A percentile compares a stretch with the other conserved stretches of the same genome.
Conservation (phyloP, 257 asterid species). For the Nicotiana tomentosiformis region DNA sequence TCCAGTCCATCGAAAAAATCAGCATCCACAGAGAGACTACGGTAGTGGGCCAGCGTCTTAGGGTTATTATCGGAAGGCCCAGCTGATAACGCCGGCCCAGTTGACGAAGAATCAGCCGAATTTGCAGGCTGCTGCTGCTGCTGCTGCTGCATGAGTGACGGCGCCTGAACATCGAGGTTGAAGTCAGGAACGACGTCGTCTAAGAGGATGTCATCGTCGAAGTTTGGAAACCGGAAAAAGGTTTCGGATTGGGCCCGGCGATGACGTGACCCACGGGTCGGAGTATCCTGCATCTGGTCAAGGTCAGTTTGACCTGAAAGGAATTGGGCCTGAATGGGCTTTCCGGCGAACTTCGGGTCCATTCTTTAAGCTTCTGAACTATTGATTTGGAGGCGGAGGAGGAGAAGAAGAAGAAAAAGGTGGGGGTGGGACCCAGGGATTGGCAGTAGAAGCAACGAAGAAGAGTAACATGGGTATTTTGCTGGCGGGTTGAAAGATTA, state of each 20-base stretch:
- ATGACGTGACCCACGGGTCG: slow-evolving; percentile 58
- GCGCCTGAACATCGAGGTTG: slow-evolving; percentile 30
- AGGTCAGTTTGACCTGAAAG: slow-evolving; percentile 38
- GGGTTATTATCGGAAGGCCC: slow-evolving; percentile 14
- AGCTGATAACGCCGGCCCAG: slow-evolving; percentile 23
- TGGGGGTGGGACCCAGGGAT: neutral
- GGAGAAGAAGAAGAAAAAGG: neutral
- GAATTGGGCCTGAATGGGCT: slow-evolving; percentile 37
- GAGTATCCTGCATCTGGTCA: slow-evolving; percentile 77
- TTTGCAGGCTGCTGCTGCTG: slow-evolving; percentile 10
- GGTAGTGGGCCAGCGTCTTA: slow-evolving; percentile 38
- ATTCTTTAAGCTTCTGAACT: slow-evolving; percentile 9
- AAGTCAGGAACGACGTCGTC: slow-evolving; percentile 62
- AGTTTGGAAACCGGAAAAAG: slow-evolving; percentile 70
- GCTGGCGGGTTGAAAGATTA: neutral
- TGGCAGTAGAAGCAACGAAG: neutral
- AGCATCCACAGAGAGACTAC: slow-evolving; percentile 84
- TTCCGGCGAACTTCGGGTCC: slow-evolving; percentile 58
- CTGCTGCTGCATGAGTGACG: slow-evolving; percentile 20
- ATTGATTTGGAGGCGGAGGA: neutral
- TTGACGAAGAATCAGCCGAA: slow-evolving; percentile 25
- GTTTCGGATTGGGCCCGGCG: slow-evolving; percentile 91
- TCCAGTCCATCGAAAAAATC: slow-evolving; percentile 77
- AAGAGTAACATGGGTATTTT: neutral
- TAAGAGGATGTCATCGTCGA: slow-evolving; percentile 56